Conservation (phyloP, 192 early-diverging fungal species). For the Coemansia sp. region DNA sequence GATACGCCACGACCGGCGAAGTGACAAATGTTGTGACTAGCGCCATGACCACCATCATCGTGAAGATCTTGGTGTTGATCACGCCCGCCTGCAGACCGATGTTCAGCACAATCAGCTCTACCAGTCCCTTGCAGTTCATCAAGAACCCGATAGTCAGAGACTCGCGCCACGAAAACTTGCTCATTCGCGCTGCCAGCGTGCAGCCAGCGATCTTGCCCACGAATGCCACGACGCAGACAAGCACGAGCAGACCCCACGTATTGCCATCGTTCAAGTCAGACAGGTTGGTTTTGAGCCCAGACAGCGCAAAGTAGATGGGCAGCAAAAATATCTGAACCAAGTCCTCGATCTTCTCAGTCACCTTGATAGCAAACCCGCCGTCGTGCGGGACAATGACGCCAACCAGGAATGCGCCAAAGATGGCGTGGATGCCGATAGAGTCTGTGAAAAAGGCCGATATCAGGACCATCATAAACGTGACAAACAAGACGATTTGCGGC, state of each 20-base stretch:
- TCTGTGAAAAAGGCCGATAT: constrained; percentile 79
- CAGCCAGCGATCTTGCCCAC: constrained; percentile 87
- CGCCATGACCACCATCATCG: constrained; percentile 79
- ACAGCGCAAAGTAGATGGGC: constrained; percentile 91
- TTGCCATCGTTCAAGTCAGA: constrained; percentile 65
- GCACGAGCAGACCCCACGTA: constrained; percentile 74
- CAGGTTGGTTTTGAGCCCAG: constrained; percentile 87
- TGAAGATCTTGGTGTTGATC: constrained; percentile 68
- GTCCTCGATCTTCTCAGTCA: constrained; percentile 94
- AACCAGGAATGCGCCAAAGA: constrained; percentile 90
- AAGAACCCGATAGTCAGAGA: constrained; percentile 81
- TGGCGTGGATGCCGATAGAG: constrained; percentile 85
- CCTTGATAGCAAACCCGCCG: constrained; percentile 77
- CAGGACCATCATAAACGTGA: constrained; percentile 71
- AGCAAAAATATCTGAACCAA: constrained; percentile 80
- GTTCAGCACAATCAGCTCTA: constrained; percentile 95
- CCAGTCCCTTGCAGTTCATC: constrained; percentile 96
- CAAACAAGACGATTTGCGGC: constrained; percentile 59
- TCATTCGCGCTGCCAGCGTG: constrained; percentile 62
- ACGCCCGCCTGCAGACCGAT: constrained; percentile 84
- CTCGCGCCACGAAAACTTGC: constrained; percentile 77
- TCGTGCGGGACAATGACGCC: constrained; percentile 89
- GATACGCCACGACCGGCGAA: constrained; percentile 65
- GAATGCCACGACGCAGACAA: constrained; percentile 76
- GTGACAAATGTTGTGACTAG: constrained; percentile 88